Conservation (phyloP, 2,329 filamentous ascomycete genomes). For the Juglanconis oblonga region DNA sequence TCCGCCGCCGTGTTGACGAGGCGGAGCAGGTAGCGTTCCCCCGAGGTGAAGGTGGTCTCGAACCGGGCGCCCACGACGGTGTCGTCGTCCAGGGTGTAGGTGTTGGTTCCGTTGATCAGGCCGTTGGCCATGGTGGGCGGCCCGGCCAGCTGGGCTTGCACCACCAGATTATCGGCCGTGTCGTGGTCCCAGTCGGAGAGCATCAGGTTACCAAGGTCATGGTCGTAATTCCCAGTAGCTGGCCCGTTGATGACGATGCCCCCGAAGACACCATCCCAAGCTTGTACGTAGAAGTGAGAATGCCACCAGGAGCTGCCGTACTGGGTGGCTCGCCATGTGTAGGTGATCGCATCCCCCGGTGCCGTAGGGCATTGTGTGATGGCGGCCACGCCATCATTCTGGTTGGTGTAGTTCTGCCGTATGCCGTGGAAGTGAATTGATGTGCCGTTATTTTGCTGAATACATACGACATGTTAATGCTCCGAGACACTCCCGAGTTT, state of each 20-base stretch:
- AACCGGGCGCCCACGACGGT: constrained; percentile 21
- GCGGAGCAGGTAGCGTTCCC: neutral
- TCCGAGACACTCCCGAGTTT: constrained; percentile 18
- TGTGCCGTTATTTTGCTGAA: constrained; percentile 48
- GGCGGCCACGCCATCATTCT: constrained; percentile 39
- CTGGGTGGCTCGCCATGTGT: constrained; percentile 30
- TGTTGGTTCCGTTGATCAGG: constrained; percentile 15
- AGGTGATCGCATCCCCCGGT: constrained; percentile 47
- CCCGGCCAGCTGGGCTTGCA: constrained; percentile 43
- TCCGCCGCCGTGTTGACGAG: constrained; percentile 30
- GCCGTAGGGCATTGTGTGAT: constrained; percentile 39
- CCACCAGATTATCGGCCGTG: constrained; percentile 17
- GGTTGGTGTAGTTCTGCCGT: constrained; percentile 38
- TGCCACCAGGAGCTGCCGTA: constrained; percentile 37
- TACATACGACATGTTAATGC: constrained; percentile 39
- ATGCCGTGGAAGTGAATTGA: constrained; percentile 48
- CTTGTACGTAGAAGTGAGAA: constrained; percentile 31
- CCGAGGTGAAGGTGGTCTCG: constrained; percentile 25
- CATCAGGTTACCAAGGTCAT: constrained; percentile 41
- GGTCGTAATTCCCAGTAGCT: constrained; percentile 41
- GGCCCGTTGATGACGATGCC: constrained; percentile 45
- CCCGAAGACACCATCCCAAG: constrained; percentile 43
- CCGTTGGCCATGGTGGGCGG: constrained; percentile 44
- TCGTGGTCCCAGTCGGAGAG: constrained; percentile 2
- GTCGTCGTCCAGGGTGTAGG: constrained; percentile 49